These are phyloP conservation scores for Artomyces pyxidatus DNA, from an alignment of 768 basidiomycete genomes.

Conservation along the genomic window DNA sequence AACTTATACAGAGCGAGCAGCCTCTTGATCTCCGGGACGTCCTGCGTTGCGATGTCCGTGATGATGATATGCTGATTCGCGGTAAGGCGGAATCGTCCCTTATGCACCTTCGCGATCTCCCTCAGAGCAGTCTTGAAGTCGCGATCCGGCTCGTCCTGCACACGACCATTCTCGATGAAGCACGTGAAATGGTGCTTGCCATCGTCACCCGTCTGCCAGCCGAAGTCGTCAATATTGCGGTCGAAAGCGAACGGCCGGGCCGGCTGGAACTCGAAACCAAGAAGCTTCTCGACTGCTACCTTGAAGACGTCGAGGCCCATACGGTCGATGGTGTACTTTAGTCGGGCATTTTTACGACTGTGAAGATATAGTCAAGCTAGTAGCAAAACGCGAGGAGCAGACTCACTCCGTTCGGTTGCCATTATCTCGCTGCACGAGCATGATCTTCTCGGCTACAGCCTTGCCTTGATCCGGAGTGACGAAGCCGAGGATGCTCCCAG, in stretches of 20 bases:
- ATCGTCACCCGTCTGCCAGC: constrained; percentile 84
- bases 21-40: constrained; percentile 69
- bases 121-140: constrained; percentile 90
- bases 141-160: constrained; percentile 87
- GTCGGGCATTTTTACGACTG: constrained; percentile 65
- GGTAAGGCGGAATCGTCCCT: constrained; percentile 89
- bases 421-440: constrained; percentile 91
- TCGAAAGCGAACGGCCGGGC: constrained; percentile 76
- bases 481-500: constrained; percentile 86
- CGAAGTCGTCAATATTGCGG: constrained; percentile 88
- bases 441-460: constrained; percentile 84
- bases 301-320: constrained; percentile 87
- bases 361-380: neutral
- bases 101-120: constrained; percentile 91
- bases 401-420: constrained; percentile 90
- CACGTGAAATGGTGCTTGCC: constrained; percentile 87
- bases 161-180: constrained; percentile 96
- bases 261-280: constrained; percentile 71
- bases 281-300: constrained; percentile 80
- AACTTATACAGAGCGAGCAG: constrained; percentile 81
- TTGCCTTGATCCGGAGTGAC: constrained; percentile 82
- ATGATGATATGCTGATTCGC: constrained; percentile 92
- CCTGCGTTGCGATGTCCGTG: constrained; percentile 68
- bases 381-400: neutral
- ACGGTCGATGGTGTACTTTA: constrained; percentile 96